Evolutionary conservation across 148 eudicot genomes (phyloP).

Genomic region (Silene latifolia): DNA sequence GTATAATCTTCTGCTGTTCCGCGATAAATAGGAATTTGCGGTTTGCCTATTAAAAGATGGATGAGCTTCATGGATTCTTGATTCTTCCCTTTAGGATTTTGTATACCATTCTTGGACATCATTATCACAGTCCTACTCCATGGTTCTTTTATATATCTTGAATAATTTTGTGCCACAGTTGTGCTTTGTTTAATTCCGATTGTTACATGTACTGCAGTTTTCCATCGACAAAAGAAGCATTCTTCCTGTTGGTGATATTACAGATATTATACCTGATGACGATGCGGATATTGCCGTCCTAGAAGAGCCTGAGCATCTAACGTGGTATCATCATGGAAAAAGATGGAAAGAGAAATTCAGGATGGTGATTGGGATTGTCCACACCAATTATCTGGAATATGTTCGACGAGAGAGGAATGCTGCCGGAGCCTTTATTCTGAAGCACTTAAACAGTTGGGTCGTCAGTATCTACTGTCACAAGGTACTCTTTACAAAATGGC

Average conservation of each 20-base stretch:
- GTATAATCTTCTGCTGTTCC: too few species aligned
- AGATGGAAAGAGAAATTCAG: conserved; percentile 85
- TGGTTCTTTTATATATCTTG: too few species aligned
- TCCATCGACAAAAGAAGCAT: conserved; percentile 77
- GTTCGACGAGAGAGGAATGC: conserved; percentile 85
- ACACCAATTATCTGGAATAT: conserved; percentile 90
- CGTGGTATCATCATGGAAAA: conserved; percentile 98
- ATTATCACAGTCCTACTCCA: too few species aligned
- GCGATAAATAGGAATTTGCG: too few species aligned
- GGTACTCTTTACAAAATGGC: conserved; percentile 33
- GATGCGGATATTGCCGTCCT: conserved; percentile 94
- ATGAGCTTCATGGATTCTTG: too few species aligned
- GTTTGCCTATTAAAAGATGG: too few species aligned
- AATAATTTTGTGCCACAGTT: too few species aligned
- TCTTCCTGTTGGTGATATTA: conserved; percentile 87
- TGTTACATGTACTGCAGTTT: conserved; percentile 47
- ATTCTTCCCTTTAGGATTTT: too few species aligned
- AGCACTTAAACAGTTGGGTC: conserved; percentile 80
- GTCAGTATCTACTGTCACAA: conserved; percentile 86
- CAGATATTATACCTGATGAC: conserved; percentile 73
- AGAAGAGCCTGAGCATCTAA: conserved; percentile 98
- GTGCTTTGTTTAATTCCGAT: background rate
- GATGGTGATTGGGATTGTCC: conserved; percentile 78
- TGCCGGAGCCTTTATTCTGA: conserved; percentile 58
- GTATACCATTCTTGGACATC: too few species aligned